A percentile compares a stretch with the other conserved stretches of the same genome.
Conservation (phyloP, 2,329 filamentous ascomycete species). For the Cephalotrichum gorgonifer region DNA sequence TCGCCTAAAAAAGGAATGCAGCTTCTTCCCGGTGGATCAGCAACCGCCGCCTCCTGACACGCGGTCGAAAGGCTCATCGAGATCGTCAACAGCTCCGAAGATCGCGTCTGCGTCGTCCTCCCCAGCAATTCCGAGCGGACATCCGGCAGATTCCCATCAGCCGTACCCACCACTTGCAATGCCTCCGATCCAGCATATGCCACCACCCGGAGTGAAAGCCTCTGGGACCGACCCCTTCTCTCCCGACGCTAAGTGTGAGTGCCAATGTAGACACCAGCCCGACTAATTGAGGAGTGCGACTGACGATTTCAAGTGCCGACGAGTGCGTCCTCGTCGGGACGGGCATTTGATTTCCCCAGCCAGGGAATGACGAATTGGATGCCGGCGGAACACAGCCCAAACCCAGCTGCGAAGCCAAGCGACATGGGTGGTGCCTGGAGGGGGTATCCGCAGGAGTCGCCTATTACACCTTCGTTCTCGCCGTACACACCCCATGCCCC, state of each 20-base stretch:
- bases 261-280: background rate
- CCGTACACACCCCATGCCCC: slow-evolving; percentile 33
- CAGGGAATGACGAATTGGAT: slow-evolving; percentile 32
- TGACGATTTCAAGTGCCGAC: slow-evolving; percentile 18
- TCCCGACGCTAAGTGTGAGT: slow-evolving; percentile 33
- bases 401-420: slow-evolving; percentile 27
- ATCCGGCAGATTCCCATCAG: slow-evolving; percentile 28
- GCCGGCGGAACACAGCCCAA: slow-evolving; percentile 27
- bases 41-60: slow-evolving; percentile 40
- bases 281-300: slow-evolving; percentile 11
- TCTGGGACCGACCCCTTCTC: slow-evolving; percentile 24
- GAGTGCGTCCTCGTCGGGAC: slow-evolving; percentile 19
- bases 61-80: slow-evolving; percentile 29
- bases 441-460: slow-evolving; percentile 37
- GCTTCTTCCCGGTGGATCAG: slow-evolving; percentile 83
- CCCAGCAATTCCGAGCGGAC: slow-evolving; percentile 31
- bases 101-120: slow-evolving; percentile 37
- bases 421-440: slow-evolving; percentile 37
- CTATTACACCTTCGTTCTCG: slow-evolving; percentile 38
- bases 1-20: slow-evolving; percentile 86
- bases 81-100: slow-evolving; percentile 26
- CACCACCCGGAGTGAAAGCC: slow-evolving; percentile 29
- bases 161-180: slow-evolving; percentile 32
- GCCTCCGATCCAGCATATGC: slow-evolving; percentile 33
- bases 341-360: slow-evolving; percentile 26